A percentile compares a stretch with the other conserved stretches of the same genome.
These are phyloP conservation scores for Phytophthora cactorum DNA, from an alignment of 352 stramenopile genomes.

Conservation along the genomic window DNA sequence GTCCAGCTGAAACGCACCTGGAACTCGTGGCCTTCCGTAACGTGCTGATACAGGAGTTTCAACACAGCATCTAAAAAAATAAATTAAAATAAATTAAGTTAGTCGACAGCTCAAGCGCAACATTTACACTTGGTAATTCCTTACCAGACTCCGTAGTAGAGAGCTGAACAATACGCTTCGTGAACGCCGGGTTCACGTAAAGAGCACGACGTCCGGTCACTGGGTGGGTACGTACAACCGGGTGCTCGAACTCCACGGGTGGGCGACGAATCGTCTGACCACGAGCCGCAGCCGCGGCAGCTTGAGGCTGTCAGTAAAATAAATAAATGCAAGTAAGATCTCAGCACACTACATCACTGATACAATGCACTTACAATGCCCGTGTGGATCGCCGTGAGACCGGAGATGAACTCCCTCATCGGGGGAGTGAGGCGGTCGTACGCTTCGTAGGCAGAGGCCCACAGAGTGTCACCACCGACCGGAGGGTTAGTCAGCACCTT, in stretches of 20 bases:
- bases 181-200: conserved; percentile 50
- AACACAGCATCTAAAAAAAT: conserved; percentile 23
- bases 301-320: conserved; percentile 10
- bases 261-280: conserved; percentile 40
- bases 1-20: conserved; percentile 33
- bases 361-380: conserved; percentile 28
- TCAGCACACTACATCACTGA: not conserved
- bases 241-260: conserved; percentile 43
- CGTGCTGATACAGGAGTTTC: conserved; percentile 27
- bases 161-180: conserved; percentile 46
- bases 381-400: conserved; percentile 51
- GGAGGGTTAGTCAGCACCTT: no score
- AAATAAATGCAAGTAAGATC: conserved; percentile 1
- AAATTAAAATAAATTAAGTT: not conserved
- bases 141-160: conserved; percentile 43
- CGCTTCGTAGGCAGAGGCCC: no score
- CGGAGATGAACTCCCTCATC: conserved; percentile 41
- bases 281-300: conserved; percentile 13
- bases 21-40: conserved; percentile 27
- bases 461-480: no score
- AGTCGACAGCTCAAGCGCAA: not conserved
- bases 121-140: not conserved
- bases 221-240: conserved; percentile 49
- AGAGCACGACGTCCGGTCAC: conserved; percentile 27
- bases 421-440: conserved; percentile 45